Conservation (phyloP, 1,139 yeast species). For the Candida neerlandica region DNA sequence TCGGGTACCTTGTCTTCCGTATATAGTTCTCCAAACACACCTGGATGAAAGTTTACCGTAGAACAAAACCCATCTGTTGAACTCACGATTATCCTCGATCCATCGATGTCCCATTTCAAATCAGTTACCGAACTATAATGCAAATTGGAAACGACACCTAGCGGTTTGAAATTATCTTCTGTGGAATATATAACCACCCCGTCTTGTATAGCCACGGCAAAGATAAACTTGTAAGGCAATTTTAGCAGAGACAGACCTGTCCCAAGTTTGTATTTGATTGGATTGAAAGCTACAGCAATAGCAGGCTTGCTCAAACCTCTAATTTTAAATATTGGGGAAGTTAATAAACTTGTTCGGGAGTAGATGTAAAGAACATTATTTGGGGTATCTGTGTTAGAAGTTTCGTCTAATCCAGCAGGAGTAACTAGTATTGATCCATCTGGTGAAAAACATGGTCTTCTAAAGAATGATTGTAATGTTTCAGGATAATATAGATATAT, state of each 20-base stretch:
- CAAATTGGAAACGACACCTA: constrained; percentile 74
- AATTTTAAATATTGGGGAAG: constrained; percentile 72
- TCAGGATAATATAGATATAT: constrained; percentile 71
- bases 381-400: constrained; percentile 13
- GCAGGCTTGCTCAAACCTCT: constrained; percentile 87
- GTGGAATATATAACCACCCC: constrained; percentile 86
- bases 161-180: constrained; percentile 55
- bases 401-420: constrained; percentile 68
- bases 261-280: constrained; percentile 47
- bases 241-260: constrained; percentile 22
- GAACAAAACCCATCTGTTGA: constrained; percentile 96
- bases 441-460: constrained; percentile 83
- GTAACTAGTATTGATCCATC: constrained; percentile 82
- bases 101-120: constrained; percentile 80
- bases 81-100: constrained; percentile 69
- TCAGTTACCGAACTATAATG: constrained; percentile 92
- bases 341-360: constrained; percentile 66
- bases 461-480: constrained; percentile 83
- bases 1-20: constrained; percentile 5
- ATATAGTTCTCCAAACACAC: constrained; percentile 51
- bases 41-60: constrained; percentile 52
- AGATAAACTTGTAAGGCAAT: constrained; percentile 76
- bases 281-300: constrained; percentile 77
- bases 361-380: constrained; percentile 77
- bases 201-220: constrained; percentile 93